These are phyloP conservation scores for Tirmania nivea DNA, from an alignment of 495 filamentous ascomycete species.

Conservation along the genomic window DNA sequence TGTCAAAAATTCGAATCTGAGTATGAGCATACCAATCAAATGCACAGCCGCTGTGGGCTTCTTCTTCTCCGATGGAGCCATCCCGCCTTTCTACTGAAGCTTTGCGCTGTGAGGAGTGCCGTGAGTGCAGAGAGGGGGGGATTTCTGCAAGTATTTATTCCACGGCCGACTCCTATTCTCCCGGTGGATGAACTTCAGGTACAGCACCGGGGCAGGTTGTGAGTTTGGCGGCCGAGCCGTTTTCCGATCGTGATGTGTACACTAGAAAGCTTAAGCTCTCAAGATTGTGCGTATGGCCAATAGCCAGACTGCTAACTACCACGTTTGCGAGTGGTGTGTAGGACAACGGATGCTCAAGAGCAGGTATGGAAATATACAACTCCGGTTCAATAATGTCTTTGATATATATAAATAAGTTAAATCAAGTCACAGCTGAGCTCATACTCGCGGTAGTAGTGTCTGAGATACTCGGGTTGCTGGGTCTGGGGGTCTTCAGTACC, in stretches of 20 bases:
- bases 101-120: not conserved
- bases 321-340: not conserved
- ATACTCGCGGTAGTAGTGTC: not conserved
- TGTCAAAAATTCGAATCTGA: not conserved
- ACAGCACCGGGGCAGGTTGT: not conserved
- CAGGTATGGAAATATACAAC: not conserved
- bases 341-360: not conserved
- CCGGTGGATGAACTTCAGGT: not conserved
- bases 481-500: not conserved
- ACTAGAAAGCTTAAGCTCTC: too few relatives aligned
- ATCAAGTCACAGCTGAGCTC: too few relatives aligned
- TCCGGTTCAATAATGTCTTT: not conserved
- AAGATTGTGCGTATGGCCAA: not conserved
- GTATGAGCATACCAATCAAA: conserved; percentile 51
- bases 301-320: not conserved
- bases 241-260: not conserved
- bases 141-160: not conserved
- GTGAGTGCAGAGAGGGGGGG: not conserved
- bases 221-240: not conserved
- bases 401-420: not conserved
- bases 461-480: not conserved
- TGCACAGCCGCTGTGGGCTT: conserved; percentile 75
- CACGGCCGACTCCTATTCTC: not conserved
- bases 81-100: not conserved
- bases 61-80: conserved; percentile 36